Percentiles rank a stretch among this genome's conserved stretches.
Conservation (phyloP, 1,139 yeast genomes). For the Blastobotrys buckinghamii region DNA sequence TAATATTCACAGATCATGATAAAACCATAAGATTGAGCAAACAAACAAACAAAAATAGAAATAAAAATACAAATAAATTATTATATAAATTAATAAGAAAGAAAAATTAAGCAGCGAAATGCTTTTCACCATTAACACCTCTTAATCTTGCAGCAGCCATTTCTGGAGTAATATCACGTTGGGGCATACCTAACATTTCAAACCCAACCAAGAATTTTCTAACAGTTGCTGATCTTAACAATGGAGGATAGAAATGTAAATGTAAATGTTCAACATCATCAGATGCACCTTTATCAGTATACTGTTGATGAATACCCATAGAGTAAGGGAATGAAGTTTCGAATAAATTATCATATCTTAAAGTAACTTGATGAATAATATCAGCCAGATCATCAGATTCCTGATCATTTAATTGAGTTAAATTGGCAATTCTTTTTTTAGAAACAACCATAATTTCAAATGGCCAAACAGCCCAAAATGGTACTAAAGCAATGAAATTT, state of each 20-base stretch:
- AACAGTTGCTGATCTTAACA: constrained; percentile 68
- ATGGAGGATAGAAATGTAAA: constrained; percentile 75
- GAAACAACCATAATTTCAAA: constrained; percentile 63
- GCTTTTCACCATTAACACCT: constrained; percentile 19
- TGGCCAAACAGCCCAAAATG: constrained; percentile 85
- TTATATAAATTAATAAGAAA: neutral
- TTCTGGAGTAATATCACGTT: constrained; percentile 71
- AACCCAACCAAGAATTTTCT: constrained; percentile 73
- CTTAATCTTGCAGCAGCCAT: constrained; percentile 48
- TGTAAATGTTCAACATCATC: constrained; percentile 55
- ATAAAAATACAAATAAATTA: neutral
- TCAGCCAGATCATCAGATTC: constrained; percentile 55
- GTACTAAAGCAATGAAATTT: constrained; percentile 64
- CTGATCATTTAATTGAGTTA: constrained; percentile 44
- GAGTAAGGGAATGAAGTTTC: constrained; percentile 70
- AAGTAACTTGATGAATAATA: constrained; percentile 50
- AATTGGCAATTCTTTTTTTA: constrained; percentile 45
- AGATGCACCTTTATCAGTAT: constrained; percentile 20
- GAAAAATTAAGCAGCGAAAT: constrained; percentile 12
- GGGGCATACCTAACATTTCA: constrained; percentile 75
- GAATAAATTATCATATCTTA: constrained; percentile 66
- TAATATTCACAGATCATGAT: too few relatives aligned
- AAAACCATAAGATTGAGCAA: too few relatives aligned
- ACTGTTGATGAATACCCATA: constrained; percentile 67
- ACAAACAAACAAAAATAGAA: too few relatives aligned